Base-by-base conservation (phyloP, 2,329 filamentous ascomycete species). In the Bisporella sp. region DNA sequence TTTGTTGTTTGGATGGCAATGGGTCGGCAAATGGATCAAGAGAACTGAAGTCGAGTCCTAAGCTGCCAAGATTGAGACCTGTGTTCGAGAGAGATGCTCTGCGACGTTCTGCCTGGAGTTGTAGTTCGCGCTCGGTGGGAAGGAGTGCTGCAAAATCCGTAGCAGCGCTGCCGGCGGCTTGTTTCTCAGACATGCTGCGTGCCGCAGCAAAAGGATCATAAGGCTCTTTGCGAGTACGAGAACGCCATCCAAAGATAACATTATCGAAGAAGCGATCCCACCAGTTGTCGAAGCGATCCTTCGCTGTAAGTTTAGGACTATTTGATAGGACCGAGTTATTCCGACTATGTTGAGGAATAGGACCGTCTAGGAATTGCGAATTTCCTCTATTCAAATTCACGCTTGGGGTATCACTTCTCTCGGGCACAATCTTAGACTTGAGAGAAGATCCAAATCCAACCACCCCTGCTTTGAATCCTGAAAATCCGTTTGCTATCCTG, bases 381-480 rank as follows among this genome's bases (percentile, higher is more conserved):
- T 74, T 76, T 5, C 75, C 74, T 45, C 74, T 68, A 62, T 79
- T 71, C 54, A 78, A 68, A 50, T 78, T 72, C 31, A 78, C 71
- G 44, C 67, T 69, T 2, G 71, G 66, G 6, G 64, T 66, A 44
- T 64, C 66, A 31, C 62, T 65, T 49, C 67, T 52, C 33, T 57
- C 49, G 35, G 55, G 47, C 31, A 52, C 53, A 11, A 63, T 53
- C 42, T 60, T 64, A 31, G 58, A 52, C 43, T 60, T 66, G 33
- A 64, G 45, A 9, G 60, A 56, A 8, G 59, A 50, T 44, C 57
- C 60, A n/a, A 62, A 41, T 6, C 59, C 58, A 21, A 48, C 44
- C 2, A 63, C 39, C 47, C 55, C 54, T 5, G 54, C 48, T 39
- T 53, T 56, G 7, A 64, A 46, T 6, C 49, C 53, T 5, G 59